Base-by-base conservation (phyloP, 108 stramenopile species). In the Cyclotella kingstonii region DNA sequence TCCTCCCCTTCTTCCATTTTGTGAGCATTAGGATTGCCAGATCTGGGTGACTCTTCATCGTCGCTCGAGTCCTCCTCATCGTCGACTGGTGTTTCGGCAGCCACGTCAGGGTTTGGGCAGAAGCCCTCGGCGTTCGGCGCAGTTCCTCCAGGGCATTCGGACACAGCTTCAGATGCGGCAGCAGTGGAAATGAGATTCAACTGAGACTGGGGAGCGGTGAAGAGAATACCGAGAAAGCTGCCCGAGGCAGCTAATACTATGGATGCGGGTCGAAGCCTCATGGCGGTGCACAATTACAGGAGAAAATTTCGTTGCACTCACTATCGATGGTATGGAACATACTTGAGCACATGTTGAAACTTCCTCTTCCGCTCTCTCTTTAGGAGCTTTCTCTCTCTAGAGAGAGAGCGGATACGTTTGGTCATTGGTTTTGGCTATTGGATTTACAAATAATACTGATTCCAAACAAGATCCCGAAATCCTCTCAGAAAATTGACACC, bases 1-100 rank as follows among this genome's bases (percentile, higher is more conserved):
- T 76, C 75, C 22, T 76, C 75, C 2, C 60, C 73, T 4, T 74
- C 73, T 54, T 74, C 73, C 60, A 74, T 30, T 41, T 53, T 60
- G 45, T 74, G 73, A 33, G 73, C 73, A 52, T 74, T 60, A 18
- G 73, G 73, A 30, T 74, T 74, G 29, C 49, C 34, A 39, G 38
- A 29, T 5, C 46, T 39, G 28, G 5, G 53, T 27, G 64, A 22
- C 11, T 42, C 63, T 0, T 62, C 69, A 15, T 72, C 70, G 39
- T 63, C 62, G 41, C 40, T 46, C 10, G 41, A 42, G 14, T 39
- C 40, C 29, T 60, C 73, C 9, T 48, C 42, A 15, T 44, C 40
- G 23, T 55, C 59, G n/a, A n/a, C n/a, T n/a, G n/a, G n/a, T n/a
- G n/a, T n/a, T 1, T 53, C 58, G 49, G 34, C 35, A 36, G 47